phyloP scores from a whole-genome alignment of 768 basidiomycete species.

The Hemileccinum impolitum region DNA sequence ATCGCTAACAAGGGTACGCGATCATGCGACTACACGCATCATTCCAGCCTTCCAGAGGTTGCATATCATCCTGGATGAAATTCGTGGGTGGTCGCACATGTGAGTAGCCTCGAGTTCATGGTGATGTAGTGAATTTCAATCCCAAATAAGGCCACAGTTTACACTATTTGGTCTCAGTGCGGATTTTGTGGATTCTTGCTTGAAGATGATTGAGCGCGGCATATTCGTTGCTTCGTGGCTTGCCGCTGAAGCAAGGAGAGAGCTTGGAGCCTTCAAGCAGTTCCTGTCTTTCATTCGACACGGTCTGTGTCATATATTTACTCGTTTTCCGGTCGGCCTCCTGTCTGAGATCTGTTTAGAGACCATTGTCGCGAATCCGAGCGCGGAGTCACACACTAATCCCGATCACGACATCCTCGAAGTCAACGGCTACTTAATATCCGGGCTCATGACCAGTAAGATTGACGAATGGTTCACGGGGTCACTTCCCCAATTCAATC shows the following conservation, averaged over 20 bases:
- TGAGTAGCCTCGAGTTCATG: constrained; percentile 35
- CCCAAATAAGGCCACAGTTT: constrained; percentile 51
- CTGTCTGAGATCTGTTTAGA: constrained; percentile 32
- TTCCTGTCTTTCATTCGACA: constrained; percentile 76
- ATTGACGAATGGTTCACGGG: constrained; percentile 83
- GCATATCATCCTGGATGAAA: constrained; percentile 72
- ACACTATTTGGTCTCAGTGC: constrained; percentile 50
- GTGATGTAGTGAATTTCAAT: constrained; percentile 8
- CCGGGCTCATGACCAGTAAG: constrained; percentile 61
- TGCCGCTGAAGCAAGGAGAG: constrained; percentile 59
- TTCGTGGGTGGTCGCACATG: constrained; percentile 76
- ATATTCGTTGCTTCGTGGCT: constrained; percentile 70
- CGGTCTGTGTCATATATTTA: constrained; percentile 44
- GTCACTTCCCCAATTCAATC: constrained; percentile 36
- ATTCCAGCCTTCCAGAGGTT: constrained; percentile 75
- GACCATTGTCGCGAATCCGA: constrained; percentile 49
- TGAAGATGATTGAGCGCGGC: constrained; percentile 51
- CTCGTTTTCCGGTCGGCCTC: constrained; percentile 6
- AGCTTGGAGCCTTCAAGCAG: constrained; percentile 70
- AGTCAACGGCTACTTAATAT: constrained; percentile 76
- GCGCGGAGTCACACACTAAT: constrained; percentile 46
- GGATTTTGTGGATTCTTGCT: constrained; percentile 48
- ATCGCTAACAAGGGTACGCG: constrained; percentile 67
- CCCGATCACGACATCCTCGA: constrained; percentile 70
- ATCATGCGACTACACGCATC: constrained; percentile 66